Evolutionary conservation across 2,329 filamentous ascomycete genomes (phyloP), one percentile per base, ranked within the genome.

Genomic region (Paraconiothyrium sp.): DNA sequence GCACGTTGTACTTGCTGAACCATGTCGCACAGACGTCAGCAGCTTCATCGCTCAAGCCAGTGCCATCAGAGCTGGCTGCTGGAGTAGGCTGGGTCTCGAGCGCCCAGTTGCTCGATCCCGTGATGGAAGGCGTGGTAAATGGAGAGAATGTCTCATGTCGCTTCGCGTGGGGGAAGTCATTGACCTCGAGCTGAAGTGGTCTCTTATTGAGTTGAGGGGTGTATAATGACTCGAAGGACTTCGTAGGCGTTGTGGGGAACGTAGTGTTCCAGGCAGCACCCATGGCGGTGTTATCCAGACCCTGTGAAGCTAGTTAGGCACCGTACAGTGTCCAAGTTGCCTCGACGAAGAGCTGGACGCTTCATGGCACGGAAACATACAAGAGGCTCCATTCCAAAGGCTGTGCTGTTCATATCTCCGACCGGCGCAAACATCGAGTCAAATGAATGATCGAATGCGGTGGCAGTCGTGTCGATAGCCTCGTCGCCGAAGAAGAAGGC

Each of bases 21-120:
- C 76, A 78, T 27, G 69, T 77, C 6, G 75, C 71, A 60, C 76
- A 78, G 20, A 78, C 70, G 58, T 78, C 76, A 30, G 74, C 75
- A 35, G 76, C 76, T 48, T 78, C 74, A 59, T 78, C 76, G 24
- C 67, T 72, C 7, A 78, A 67, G 2, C 75, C 75, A 30, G 72
- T 64, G 11, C 69, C 67, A 8, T 60, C 57, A 24, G 60, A 59
- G n/a, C 63, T 70, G 24, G 69, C 61, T 13, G 69, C 60, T 14
- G 67, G 65, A 11, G 69, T 72, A 13, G 65, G 59, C 44, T 67
- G 66, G 9, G 61, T 66, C 7, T 73, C 72, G n/a, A 71, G 56
- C 9, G 59, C 61, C 72, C 72, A 75, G 49, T 67, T 73, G 20
- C 54, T 56, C 54, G 72, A 69, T 4, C 58, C 64, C 14, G 72